Base-by-base conservation (phyloP, 2,329 filamentous ascomycete genomes). In the Colletotrichum horii region DNA sequence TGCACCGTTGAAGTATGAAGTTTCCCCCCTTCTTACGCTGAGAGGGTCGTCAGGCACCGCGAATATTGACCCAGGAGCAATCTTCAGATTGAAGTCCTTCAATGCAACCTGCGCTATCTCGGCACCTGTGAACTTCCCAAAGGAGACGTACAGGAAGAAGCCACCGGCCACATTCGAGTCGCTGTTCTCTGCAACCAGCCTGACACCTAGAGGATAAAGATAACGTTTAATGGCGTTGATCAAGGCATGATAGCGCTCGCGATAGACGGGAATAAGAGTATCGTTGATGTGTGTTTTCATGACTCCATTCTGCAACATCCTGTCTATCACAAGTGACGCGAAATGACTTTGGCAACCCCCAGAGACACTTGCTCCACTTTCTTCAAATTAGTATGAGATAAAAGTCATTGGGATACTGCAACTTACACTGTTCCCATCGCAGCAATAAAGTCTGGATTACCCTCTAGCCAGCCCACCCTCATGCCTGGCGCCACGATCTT, bases 391-490 rank as follows among this genome's bases (percentile, higher is more conserved):
- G 55, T 28, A 11, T 58, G 8, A 58, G 8, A 58, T 9, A 14
- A 58, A 3, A 58, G 7, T 28, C 19, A 58, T 11, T 9, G 55
- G 3, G 55, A 14, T 16, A 9, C 9, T 6, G 55, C 89, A 3
- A 87, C 86, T 2, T 88, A 90, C 24, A 89, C 90, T 77, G 88
- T 87, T 16, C 87, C 84, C 1, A 91, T 79, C 1, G 90, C 91
- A 62, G 84, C 80, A 4, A 84, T 86, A 79, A 91, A 89, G 52
- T 85, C 87, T 0, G 88, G 86, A 6, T 91, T 93, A 1, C 90
- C 94, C 82, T 98, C 95, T 2, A 92, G 91, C 96, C 96, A 98
- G 16, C 96, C 96, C 0, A 94, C 96, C 15, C 96, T 89, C 66
- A 94, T 84, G 1, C 96, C 96, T 0, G 96, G 95, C 0, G 92